phyloP scores from a whole-genome alignment of 192 early-diverging fungal genomes.

The Radiomyces spectabilis region DNA sequence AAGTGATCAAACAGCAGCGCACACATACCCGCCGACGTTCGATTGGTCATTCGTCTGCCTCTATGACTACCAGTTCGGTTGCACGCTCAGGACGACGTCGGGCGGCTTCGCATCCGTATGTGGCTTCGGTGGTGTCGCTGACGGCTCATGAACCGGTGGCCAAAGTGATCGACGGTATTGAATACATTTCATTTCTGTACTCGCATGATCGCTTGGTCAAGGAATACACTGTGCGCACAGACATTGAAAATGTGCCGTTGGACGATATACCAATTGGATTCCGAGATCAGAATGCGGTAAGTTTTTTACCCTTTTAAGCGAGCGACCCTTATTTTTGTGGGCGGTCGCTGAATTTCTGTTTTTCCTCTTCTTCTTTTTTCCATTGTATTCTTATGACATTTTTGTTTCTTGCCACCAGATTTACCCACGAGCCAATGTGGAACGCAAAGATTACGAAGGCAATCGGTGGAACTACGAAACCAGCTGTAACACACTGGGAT shows the following conservation, averaged over 20 bases:
- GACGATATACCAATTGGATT: conserved; percentile 9
- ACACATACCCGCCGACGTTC: too few species aligned
- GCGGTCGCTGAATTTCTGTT: not conserved
- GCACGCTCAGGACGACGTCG: too few species aligned
- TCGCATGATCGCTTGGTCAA: conserved; percentile 20
- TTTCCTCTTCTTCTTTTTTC: conserved; percentile 18
- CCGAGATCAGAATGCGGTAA: conserved; percentile 18
- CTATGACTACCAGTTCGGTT: too few species aligned
- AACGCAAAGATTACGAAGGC: conserved; percentile 44
- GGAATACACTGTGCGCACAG: conserved; percentile 21
- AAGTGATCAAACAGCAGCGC: too few species aligned
- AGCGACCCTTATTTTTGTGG: too few species aligned
- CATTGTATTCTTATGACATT: too few species aligned
- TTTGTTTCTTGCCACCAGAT: too few species aligned
- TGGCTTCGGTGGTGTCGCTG: conserved; percentile 22
- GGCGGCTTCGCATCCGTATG: conserved; percentile 9
- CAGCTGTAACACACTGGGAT: conserved; percentile 64
- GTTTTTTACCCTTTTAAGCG: not conserved
- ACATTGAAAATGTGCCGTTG: conserved; percentile 17
- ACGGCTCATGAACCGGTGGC: conserved; percentile 22
- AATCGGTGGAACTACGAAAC: conserved; percentile 78
- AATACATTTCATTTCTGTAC: conserved; percentile 26
- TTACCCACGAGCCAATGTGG: conserved; percentile 60
- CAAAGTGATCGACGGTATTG: conserved; percentile 12
- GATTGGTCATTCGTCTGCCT: too few species aligned